phyloP scores from a whole-genome alignment of 2,329 filamentous ascomycete species.

The Orbilia blumenaviensis region DNA sequence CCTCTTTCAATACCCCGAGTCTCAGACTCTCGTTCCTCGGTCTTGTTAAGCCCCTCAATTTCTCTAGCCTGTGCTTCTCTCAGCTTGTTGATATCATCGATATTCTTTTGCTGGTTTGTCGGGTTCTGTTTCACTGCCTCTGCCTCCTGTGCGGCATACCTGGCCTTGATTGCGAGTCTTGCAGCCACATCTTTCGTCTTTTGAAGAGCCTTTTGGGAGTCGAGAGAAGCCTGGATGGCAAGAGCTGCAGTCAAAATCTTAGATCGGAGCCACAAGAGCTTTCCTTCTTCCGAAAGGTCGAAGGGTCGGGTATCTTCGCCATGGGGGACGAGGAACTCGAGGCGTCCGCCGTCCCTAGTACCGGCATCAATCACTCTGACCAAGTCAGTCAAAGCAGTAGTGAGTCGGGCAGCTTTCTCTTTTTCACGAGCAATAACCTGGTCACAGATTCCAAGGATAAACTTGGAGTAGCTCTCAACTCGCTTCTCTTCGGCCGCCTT shows the following conservation, averaged over 20 bases:
- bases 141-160: conserved; percentile 46
- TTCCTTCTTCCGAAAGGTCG: conserved; percentile 46
- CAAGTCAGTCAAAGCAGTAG: conserved; percentile 21
- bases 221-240: conserved; percentile 48
- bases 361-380: conserved; percentile 23
- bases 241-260: conserved; percentile 42
- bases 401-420: conserved; percentile 25
- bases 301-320: conserved; percentile 40
- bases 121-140: conserved; percentile 44
- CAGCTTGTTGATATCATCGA: conserved; percentile 50
- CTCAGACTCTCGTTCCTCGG: conserved; percentile 42
- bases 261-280: conserved; percentile 42
- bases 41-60: conserved; percentile 32
- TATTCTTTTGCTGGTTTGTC: conserved; percentile 51
- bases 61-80: conserved; percentile 41
- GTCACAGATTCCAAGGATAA: conserved; percentile 39
- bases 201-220: conserved; percentile 51
- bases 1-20: conserved; percentile 43
- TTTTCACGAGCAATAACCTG: conserved; percentile 43
- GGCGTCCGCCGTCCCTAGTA: conserved; percentile 34
- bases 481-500: conserved; percentile 46
- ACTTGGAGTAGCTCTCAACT: conserved; percentile 44
- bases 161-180: conserved; percentile 42
- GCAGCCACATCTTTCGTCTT: conserved; percentile 47
- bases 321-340: conserved; percentile 45